Conservation (phyloP, 768 basidiomycete genomes). For the Stropharia rugosoannulata region DNA sequence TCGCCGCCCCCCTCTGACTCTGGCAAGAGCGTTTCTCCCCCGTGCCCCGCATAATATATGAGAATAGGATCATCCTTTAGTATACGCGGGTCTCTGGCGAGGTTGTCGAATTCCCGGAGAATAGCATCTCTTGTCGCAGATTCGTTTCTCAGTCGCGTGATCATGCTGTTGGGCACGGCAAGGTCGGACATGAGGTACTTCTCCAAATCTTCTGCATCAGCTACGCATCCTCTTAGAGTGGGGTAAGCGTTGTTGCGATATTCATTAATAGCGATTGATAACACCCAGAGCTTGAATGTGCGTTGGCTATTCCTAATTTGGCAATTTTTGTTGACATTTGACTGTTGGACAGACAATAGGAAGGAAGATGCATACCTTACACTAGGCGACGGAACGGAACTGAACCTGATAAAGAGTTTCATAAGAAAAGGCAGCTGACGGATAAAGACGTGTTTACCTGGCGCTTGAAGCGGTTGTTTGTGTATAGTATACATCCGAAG, state of each 20-base stretch:
- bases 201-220: not conserved
- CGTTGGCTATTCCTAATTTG: no score
- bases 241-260: not conserved
- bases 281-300: not conserved
- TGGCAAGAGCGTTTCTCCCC: not conserved
- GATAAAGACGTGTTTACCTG: no score
- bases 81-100: not conserved
- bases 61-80: not conserved
- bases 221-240: not conserved
- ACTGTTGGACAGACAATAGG: no score
- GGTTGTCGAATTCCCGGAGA: not conserved
- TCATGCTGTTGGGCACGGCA: not conserved
- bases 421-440: no score
- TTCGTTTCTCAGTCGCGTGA: not conserved
- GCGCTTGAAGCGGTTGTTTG: no score
- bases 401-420: no score
- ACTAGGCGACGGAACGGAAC: no score
- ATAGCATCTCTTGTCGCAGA: not conserved
- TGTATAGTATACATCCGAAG: no score
- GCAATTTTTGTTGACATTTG: no score
- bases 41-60: slow-evolving; percentile 3
- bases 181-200: not conserved
- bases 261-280: not conserved
- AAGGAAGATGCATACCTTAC: no score
- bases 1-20: not conserved